Conservation (phyloP, 2,329 filamentous ascomycete species). For the Ophiocordyceps camponoti-floridani region DNA sequence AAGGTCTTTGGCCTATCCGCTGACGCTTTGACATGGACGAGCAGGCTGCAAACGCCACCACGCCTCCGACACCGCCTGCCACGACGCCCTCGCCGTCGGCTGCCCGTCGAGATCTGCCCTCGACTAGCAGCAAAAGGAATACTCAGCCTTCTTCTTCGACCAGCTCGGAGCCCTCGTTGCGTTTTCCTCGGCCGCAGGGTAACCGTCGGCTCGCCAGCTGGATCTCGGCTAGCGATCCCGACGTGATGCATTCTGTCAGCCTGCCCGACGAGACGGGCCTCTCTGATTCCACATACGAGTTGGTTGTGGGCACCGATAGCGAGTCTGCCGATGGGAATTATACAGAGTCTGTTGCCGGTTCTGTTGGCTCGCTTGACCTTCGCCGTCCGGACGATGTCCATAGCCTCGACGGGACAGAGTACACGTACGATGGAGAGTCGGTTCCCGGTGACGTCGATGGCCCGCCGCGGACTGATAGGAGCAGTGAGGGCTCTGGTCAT, state of each 20-base stretch:
- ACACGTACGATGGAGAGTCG: constrained; percentile 25
- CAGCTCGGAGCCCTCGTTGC: constrained; percentile 29
- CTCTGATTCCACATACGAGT: constrained; percentile 37
- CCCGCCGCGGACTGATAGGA: neutral
- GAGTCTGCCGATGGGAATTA: constrained; percentile 31
- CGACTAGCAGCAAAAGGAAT: too few relatives aligned
- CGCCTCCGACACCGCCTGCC: constrained; percentile 11
- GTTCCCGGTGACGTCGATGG: constrained; percentile 15
- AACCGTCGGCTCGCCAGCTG: constrained; percentile 39
- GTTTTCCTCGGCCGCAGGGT: constrained; percentile 37
- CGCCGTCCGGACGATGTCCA: constrained; percentile 32
- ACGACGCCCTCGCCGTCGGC: constrained; percentile 3
- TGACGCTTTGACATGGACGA: constrained; percentile 33
- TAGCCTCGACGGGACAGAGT: constrained; percentile 30
- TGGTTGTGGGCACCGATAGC: constrained; percentile 33
- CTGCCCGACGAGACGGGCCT: constrained; percentile 29
- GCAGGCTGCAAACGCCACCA: constrained; percentile 13
- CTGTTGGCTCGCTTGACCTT: constrained; percentile 30
- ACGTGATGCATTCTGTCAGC: constrained; percentile 32
- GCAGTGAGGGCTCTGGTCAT: neutral
- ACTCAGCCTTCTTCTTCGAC: too few relatives aligned
- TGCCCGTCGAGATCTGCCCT: constrained; percentile 3
- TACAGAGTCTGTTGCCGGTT: constrained; percentile 28
- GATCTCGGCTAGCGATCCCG: constrained; percentile 37
- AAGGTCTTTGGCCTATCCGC: constrained; percentile 2